These are phyloP conservation scores for Cladosporium sp. DNA, from an alignment of 2,329 filamentous ascomycete species.

Conservation along the genomic window DNA sequence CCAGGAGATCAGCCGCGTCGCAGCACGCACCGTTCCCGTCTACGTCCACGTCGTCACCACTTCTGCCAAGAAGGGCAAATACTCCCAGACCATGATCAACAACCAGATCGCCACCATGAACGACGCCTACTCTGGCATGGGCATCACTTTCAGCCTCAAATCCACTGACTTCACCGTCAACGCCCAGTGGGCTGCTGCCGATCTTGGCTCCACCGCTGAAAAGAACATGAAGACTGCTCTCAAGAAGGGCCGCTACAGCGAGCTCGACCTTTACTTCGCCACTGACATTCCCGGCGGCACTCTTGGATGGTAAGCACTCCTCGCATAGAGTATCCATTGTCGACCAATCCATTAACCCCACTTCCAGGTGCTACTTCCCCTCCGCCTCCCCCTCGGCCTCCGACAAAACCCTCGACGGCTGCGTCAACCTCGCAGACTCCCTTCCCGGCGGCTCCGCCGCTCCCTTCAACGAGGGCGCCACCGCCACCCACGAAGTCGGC, in stretches of 20 bases:
- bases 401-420: constrained; percentile 45
- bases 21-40: background rate
- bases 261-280: constrained; percentile 54
- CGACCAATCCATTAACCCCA: background rate
- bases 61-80: constrained; percentile 27
- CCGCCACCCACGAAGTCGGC: constrained; percentile 42
- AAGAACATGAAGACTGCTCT: constrained; percentile 46
- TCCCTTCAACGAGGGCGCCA: constrained; percentile 43
- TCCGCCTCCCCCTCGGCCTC: constrained; percentile 38
- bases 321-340: background rate
- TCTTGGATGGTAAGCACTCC: constrained; percentile 18
- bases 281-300: constrained; percentile 39
- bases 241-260: constrained; percentile 46
- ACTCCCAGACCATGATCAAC: constrained; percentile 35
- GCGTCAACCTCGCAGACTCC: constrained; percentile 39
- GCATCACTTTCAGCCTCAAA: constrained; percentile 45
- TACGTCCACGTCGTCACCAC: constrained; percentile 42
- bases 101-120: constrained; percentile 34
- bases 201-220: constrained; percentile 34
- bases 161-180: constrained; percentile 47
- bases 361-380: constrained; percentile 21
- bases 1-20: background rate
- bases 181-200: constrained; percentile 45
- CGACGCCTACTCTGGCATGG: constrained; percentile 41
- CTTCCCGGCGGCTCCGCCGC: constrained; percentile 47